Percentiles rank a stretch among this genome's conserved stretches.
Evolutionary conservation across 495 filamentous ascomycete genomes (phyloP).

Genomic region (Hypoxylon lenormandii): DNA sequence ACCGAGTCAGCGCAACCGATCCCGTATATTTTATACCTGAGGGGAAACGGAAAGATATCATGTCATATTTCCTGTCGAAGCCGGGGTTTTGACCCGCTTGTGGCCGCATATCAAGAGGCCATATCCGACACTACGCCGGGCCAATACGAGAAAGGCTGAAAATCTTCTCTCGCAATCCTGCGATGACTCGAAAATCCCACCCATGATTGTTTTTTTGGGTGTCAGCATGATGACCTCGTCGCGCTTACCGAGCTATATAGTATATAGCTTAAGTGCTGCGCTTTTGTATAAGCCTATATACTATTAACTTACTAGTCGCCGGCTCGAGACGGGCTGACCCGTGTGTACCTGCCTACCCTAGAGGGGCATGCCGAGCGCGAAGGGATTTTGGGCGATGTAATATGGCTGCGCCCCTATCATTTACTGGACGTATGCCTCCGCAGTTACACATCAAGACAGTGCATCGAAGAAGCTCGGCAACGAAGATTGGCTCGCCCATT

Average conservation of each 20-base stretch:
- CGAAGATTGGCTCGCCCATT: constrained; percentile 47
- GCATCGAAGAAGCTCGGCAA: constrained; percentile 45
- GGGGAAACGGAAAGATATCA: constrained; percentile 71
- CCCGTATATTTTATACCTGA: constrained; percentile 88
- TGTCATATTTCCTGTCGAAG: constrained; percentile 71
- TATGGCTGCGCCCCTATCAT: constrained; percentile 41
- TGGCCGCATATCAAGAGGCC: constrained; percentile 53
- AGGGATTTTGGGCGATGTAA: constrained; percentile 25
- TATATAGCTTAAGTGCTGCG: constrained; percentile 24
- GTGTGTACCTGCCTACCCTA: constrained; percentile 36
- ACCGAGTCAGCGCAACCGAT: constrained; percentile 72
- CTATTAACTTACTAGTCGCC: constrained; percentile 22
- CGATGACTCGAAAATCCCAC: constrained; percentile 32
- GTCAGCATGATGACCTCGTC: constrained; percentile 35
- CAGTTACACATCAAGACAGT: constrained; percentile 48
- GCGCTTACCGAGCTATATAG: constrained; percentile 38
- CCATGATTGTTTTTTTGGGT: constrained; percentile 12
- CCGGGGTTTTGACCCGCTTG: constrained; percentile 62
- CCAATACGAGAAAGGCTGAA: constrained; percentile 45
- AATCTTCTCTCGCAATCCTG: constrained; percentile 41
- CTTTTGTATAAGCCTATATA: constrained; percentile 29
- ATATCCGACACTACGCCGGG: constrained; percentile 50
- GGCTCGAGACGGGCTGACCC: constrained; percentile 25
- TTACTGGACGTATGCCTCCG: constrained; percentile 47
- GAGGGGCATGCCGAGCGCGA: constrained; percentile 29